Evolutionary conservation across 2,329 filamentous ascomycete genomes (phyloP).

Genomic region (Neobulgaria alba): DNA sequence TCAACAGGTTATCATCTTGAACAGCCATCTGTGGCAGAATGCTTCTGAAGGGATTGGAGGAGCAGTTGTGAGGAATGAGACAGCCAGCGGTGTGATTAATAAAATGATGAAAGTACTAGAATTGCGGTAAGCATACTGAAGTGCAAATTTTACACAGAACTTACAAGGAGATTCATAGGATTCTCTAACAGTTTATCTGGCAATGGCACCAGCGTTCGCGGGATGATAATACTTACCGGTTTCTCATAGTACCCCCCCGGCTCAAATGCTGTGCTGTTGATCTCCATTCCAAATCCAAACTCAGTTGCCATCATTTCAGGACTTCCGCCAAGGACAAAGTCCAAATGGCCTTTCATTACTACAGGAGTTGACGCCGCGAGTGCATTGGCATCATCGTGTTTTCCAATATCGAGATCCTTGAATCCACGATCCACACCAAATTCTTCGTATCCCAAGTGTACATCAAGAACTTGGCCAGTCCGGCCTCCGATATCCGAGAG

Average conservation of each 20-base stretch:
- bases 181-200: conserved; percentile 53
- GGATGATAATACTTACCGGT: conserved; percentile 53
- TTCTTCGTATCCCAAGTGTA: conserved; percentile 34
- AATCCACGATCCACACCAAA: conserved; percentile 67
- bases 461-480: conserved; percentile 16
- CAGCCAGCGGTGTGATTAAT: conserved; percentile 70
- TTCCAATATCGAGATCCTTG: conserved; percentile 59
- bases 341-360: conserved; percentile 14
- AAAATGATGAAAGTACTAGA: conserved; percentile 51
- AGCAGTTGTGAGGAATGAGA: conserved; percentile 40
- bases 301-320: conserved; percentile 33
- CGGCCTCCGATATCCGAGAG: conserved; percentile 13
- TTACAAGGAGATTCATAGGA: conserved; percentile 64
- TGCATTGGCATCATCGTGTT: conserved; percentile 62
- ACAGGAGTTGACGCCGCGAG: conserved; percentile 42
- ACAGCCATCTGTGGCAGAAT: conserved; percentile 54
- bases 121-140: neutral
- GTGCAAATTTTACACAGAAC: neutral
- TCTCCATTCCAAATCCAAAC: conserved; percentile 40
- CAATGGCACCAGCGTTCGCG: conserved; percentile 39
- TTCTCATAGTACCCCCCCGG: conserved; percentile 61
- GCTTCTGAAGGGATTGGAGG: conserved; percentile 44
- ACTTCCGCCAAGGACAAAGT: conserved; percentile 26
- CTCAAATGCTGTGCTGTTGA: conserved; percentile 44
- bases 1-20: conserved; percentile 61